phyloP scores from a whole-genome alignment of 768 basidiomycete species.

The Amanita fuliginea region DNA sequence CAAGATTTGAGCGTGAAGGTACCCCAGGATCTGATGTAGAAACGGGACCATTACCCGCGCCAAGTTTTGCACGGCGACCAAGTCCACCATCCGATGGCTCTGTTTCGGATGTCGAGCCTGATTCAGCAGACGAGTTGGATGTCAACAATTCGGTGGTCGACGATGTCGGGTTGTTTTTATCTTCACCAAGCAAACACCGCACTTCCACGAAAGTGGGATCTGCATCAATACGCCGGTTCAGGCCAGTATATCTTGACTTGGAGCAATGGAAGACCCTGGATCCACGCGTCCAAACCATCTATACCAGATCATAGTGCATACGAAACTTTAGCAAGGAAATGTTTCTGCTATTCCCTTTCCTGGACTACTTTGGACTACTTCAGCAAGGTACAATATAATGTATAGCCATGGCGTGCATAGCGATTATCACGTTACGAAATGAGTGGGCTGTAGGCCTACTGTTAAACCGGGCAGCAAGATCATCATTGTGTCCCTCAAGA shows the following conservation, averaged over 20 bases:
- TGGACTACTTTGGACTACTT: no score
- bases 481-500: no score
- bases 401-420: no score
- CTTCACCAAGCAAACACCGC: not conserved
- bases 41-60: not conserved
- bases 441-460: no score
- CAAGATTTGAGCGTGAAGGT: not conserved
- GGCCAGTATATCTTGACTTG: slow-evolving; percentile 10
- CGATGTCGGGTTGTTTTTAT: not conserved
- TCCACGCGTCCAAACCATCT: not conserved
- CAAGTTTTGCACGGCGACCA: not conserved
- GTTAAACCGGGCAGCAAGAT: no score
- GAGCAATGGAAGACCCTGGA: slow-evolving; percentile 10
- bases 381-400: no score
- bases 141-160: not conserved
- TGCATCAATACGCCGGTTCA: slow-evolving; percentile 2
- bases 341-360: no score
- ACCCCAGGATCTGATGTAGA: slow-evolving; percentile 1
- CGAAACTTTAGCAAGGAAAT: not conserved
- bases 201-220: not conserved
- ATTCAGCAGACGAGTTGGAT: slow-evolving; percentile 1
- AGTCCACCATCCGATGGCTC: not conserved
- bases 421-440: no score
- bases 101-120: not conserved
- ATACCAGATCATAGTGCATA: not conserved